Conservation (phyloP, 768 basidiomycete species). For the Hypsizygus marmoreus region DNA sequence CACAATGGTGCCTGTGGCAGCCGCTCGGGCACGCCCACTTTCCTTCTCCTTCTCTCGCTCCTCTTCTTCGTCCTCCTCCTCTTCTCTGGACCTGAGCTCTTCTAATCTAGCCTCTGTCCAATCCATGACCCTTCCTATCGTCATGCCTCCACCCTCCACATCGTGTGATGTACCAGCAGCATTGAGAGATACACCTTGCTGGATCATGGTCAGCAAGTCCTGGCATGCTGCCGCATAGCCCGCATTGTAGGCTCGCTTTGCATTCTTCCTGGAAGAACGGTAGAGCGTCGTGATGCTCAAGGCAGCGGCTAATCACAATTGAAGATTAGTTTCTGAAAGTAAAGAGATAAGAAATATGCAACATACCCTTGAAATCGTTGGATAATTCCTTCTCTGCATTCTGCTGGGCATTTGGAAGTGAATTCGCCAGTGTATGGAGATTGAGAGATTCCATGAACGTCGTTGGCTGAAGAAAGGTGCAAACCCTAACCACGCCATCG, state of each 20-base stretch:
- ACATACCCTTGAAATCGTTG: slow-evolving; percentile 78
- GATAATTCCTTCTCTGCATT: slow-evolving; percentile 81
- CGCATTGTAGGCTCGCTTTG: slow-evolving; percentile 79
- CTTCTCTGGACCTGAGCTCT: slow-evolving; percentile 70
- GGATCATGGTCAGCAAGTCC: slow-evolving; percentile 80
- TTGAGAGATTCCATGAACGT: slow-evolving; percentile 80
- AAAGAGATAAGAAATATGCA: slow-evolving; percentile 7
- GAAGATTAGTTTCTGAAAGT: slow-evolving; percentile 21
- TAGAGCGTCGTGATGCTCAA: slow-evolving; percentile 85
- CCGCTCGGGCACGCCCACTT: slow-evolving; percentile 31
- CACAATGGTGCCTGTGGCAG: slow-evolving; percentile 17
- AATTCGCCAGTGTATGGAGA: slow-evolving; percentile 76
- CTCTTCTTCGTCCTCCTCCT: slow-evolving; percentile 84
- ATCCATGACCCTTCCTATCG: slow-evolving; percentile 80
- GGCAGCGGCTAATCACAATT: slow-evolving; percentile 61
- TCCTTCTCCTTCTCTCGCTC: slow-evolving; percentile 62
- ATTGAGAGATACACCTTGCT: slow-evolving; percentile 73
- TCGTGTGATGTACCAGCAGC: slow-evolving; percentile 44
- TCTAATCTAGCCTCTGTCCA: slow-evolving; percentile 84
- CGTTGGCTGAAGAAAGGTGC: slow-evolving; percentile 10
- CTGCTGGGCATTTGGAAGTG: slow-evolving; percentile 70
- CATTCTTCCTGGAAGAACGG: slow-evolving; percentile 73
- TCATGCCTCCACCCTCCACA: slow-evolving; percentile 60
- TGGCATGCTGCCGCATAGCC: slow-evolving; percentile 81
- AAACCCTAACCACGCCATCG: slow-evolving; percentile 12